Percentiles rank a stretch among this genome's conserved stretches.
phyloP scores from a whole-genome alignment of 768 basidiomycete species.

The Leccinum fibrillosum region DNA sequence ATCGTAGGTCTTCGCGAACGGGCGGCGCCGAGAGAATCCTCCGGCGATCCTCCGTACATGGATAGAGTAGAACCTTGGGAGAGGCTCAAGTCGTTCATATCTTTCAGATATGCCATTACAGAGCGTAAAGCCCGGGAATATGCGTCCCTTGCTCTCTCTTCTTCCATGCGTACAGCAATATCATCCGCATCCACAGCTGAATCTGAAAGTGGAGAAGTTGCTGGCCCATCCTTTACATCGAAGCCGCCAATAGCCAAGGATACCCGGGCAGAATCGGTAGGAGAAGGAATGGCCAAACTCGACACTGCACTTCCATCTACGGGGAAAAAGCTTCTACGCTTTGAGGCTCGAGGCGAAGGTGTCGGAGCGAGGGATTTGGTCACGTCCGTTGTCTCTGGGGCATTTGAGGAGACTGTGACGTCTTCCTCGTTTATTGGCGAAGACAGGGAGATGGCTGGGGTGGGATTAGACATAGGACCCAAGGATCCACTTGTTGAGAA shows the following conservation, averaged over 20 bases:
- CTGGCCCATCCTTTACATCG: constrained; percentile 33
- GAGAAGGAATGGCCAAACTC: constrained; percentile 60
- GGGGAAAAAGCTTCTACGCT: constrained; percentile 87
- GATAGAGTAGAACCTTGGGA: constrained; percentile 56
- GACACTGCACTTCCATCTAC: constrained; percentile 65
- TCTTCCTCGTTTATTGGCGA: constrained; percentile 23
- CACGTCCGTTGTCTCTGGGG: constrained; percentile 6
- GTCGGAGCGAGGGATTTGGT: constrained; percentile 40
- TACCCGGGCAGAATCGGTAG: constrained; percentile 57
- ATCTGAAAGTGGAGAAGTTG: constrained; percentile 37
- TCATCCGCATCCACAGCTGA: constrained; percentile 45
- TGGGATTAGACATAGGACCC: constrained; percentile 42
- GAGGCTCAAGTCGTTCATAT: constrained; percentile 88
- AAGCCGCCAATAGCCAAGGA: constrained; percentile 39
- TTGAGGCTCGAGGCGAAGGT: constrained; percentile 49
- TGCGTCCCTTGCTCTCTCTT: constrained; percentile 66
- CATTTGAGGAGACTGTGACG: background rate
- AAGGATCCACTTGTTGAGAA: constrained; percentile 69
- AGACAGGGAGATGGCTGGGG: constrained; percentile 30
- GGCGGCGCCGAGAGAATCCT: constrained; percentile 35
- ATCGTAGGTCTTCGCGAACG: constrained; percentile 69
- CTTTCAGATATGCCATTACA: constrained; percentile 93
- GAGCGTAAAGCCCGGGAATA: constrained; percentile 81
- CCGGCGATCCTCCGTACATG: constrained; percentile 52
- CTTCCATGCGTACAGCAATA: constrained; percentile 53